Evolutionary conservation across 2,329 filamentous ascomycete genomes (phyloP).

Genomic region (Xylariaceae sp.): DNA sequence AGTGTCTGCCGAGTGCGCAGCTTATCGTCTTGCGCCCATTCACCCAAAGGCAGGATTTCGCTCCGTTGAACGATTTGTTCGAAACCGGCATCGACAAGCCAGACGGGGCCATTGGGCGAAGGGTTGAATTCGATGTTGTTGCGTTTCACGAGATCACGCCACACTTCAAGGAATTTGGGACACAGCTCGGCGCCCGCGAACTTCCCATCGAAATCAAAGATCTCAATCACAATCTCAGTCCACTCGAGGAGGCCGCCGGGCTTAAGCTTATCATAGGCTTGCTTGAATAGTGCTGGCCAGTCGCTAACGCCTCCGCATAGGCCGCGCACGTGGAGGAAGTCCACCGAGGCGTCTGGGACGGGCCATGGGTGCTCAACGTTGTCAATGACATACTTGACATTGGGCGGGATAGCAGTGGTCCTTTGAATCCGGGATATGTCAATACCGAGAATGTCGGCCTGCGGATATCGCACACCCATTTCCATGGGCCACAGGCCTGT

Average conservation of each 20-base stretch:
- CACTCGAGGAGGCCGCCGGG: slow-evolving; percentile 43
- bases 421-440: slow-evolving; percentile 40
- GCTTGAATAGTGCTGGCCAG: slow-evolving; percentile 35
- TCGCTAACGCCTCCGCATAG: slow-evolving; percentile 42
- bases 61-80: slow-evolving; percentile 37
- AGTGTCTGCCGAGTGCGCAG: slow-evolving; percentile 35
- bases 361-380: slow-evolving; percentile 49
- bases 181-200: slow-evolving; percentile 32
- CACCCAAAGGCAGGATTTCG: slow-evolving; percentile 39
- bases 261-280: slow-evolving; percentile 38
- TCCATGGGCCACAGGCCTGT: slow-evolving; percentile 41
- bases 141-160: slow-evolving; percentile 25
- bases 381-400: slow-evolving; percentile 54
- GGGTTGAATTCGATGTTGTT: slow-evolving; percentile 39
- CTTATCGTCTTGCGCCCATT: slow-evolving; percentile 38
- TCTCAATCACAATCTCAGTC: slow-evolving; percentile 37
- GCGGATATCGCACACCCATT: slow-evolving; percentile 38
- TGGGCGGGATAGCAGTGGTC: slow-evolving; percentile 47
- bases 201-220: slow-evolving; percentile 37
- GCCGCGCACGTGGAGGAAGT: slow-evolving; percentile 42
- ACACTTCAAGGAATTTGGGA: slow-evolving; percentile 34
- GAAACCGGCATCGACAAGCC: slow-evolving; percentile 37
- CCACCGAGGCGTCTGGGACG: slow-evolving; percentile 28
- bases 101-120: slow-evolving; percentile 32
- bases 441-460: slow-evolving; percentile 37